Evolutionary conservation across 768 basidiomycete species (phyloP).

Genomic region (Phylloporus arenicola): DNA sequence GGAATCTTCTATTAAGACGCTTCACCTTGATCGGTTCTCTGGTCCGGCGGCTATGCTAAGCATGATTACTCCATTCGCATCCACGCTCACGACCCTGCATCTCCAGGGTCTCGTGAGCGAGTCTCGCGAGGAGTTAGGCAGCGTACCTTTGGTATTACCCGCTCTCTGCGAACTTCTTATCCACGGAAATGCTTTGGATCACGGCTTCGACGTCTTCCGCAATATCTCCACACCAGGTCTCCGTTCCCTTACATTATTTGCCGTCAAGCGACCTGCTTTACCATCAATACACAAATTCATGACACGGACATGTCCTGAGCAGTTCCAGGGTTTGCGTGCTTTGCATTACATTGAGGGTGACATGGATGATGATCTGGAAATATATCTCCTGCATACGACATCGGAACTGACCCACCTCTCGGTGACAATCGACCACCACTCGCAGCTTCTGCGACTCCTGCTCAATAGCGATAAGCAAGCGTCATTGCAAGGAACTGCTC

Average conservation of each 20-base stretch:
- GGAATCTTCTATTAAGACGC: conserved; percentile 22
- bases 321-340: conserved; percentile 28
- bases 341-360: conserved; percentile 33
- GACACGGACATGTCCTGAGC: conserved; percentile 31
- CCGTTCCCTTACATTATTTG: conserved; percentile 21
- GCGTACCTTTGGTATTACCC: conserved; percentile 28
- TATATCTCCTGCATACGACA: conserved; percentile 29
- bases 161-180: conserved; percentile 26
- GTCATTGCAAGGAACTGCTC: conserved; percentile 27
- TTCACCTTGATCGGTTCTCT: conserved; percentile 33
- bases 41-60: conserved; percentile 26
- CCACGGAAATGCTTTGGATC: conserved; percentile 28
- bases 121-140: conserved; percentile 29
- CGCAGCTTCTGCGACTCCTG: conserved; percentile 29
- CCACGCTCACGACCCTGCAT: conserved; percentile 28
- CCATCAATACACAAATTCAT: conserved; percentile 34
- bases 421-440: conserved; percentile 29
- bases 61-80: conserved; percentile 25
- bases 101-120: conserved; percentile 31
- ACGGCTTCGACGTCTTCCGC: conserved; percentile 32
- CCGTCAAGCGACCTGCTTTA: conserved; percentile 24
- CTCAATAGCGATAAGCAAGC: conserved; percentile 33
- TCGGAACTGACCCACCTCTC: conserved; percentile 33
- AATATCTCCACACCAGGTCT: conserved; percentile 30
- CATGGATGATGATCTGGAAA: conserved; percentile 33